phyloP scores from a whole-genome alignment of 176 grass and related monocot genomes.

The Ananas comosus region DNA sequence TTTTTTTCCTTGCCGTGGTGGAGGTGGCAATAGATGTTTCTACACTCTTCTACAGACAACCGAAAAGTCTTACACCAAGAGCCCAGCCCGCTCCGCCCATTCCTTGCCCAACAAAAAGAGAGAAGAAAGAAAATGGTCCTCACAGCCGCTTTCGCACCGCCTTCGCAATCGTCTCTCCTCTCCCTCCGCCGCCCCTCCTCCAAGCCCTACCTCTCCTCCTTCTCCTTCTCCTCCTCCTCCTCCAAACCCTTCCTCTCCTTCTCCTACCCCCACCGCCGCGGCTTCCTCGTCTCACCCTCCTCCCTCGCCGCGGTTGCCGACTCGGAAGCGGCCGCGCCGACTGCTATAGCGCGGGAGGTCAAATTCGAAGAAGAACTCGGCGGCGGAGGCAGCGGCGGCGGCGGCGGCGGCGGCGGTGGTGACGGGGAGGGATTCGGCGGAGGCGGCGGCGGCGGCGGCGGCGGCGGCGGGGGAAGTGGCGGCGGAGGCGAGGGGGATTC shows the following conservation, averaged over 20 bases:
- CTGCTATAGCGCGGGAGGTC: conserved; percentile 20
- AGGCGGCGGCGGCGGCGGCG: neutral
- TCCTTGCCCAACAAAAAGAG: no score
- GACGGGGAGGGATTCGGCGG: conserved; percentile 12
- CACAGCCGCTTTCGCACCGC: neutral
- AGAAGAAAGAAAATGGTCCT: neutral
- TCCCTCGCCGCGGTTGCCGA: conserved; percentile 17
- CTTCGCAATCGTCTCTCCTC: conserved; percentile 16
- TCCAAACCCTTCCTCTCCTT: conserved; percentile 12
- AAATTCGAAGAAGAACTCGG: conserved; percentile 24
- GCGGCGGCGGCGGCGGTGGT: conserved; percentile 7
- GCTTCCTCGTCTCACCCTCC: neutral
- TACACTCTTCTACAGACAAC: no score
- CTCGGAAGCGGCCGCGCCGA: conserved; percentile 16
- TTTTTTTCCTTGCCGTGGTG: no score
- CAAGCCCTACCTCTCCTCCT: neutral
- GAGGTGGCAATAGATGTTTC: no score
- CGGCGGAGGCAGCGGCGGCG: conserved; percentile 21
- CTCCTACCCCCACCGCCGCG: conserved; percentile 20
- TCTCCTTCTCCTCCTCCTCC: conserved; percentile 5
- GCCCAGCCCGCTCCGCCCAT: no score
- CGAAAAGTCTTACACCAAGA: no score
- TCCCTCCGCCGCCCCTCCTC: neutral
- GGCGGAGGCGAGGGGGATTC: conserved; percentile 2
- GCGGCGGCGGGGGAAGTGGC: conserved; percentile 3